Percentiles rank a stretch among this genome's conserved stretches.
Conservation (phyloP, 1,284 basidiomycete species). For the Ceratobasidium sp. region DNA sequence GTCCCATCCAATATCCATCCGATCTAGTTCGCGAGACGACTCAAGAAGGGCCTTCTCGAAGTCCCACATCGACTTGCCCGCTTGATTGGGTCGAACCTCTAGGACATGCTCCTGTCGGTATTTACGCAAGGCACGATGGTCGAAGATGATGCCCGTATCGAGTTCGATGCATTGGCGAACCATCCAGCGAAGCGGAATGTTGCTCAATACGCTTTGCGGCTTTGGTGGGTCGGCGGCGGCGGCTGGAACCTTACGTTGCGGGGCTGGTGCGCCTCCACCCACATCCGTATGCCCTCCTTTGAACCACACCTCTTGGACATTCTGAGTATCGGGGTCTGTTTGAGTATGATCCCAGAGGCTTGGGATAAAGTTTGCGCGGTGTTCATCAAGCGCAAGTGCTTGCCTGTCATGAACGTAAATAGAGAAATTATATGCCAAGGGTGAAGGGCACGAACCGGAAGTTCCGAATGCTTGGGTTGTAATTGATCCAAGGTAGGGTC, state of each 20-base stretch:
- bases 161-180: slow-evolving; percentile 16
- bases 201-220: slow-evolving; percentile 34
- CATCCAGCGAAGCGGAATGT: slow-evolving; percentile 46
- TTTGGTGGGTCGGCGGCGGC: not conserved
- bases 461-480: slow-evolving; percentile 36
- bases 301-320: slow-evolving; percentile 42
- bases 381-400: slow-evolving; percentile 54
- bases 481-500: slow-evolving; percentile 39
- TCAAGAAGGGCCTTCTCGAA: not conserved
- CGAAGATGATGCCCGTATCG: slow-evolving; percentile 19
- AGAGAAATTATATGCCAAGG: not conserved
- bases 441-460: slow-evolving; percentile 17
- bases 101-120: not conserved
- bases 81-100: not conserved
- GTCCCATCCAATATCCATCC: not conserved
- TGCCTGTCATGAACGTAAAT: slow-evolving; percentile 44
- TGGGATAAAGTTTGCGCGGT: slow-evolving; percentile 52
- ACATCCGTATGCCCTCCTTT: slow-evolving; percentile 41
- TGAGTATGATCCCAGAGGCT: slow-evolving; percentile 38
- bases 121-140: not conserved
- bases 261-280: slow-evolving; percentile 33
- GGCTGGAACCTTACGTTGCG: not conserved
- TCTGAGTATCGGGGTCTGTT: not conserved
- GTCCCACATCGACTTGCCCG: not conserved
- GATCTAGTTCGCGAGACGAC: not conserved